Conservation (phyloP, 179 eudicot species). For the Gypsophila paniculata region DNA sequence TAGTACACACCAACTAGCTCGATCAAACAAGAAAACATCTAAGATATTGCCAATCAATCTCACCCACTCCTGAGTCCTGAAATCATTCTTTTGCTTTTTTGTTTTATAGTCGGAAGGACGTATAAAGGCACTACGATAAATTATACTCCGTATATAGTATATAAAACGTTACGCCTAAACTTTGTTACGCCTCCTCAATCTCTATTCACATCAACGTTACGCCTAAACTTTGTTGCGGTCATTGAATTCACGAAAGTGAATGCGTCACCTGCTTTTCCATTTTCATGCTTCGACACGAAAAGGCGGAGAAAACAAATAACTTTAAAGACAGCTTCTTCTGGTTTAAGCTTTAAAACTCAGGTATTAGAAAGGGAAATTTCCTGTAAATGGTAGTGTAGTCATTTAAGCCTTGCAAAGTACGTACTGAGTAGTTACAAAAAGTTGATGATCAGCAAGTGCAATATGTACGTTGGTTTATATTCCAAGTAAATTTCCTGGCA, state of each 20-base stretch:
- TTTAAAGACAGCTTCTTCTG: not conserved
- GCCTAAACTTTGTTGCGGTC: no score
- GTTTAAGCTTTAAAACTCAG: not conserved
- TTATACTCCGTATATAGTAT: no score
- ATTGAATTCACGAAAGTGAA: no score
- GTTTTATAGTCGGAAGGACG: no score
- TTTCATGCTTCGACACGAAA: no score
- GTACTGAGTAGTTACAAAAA: not conserved
- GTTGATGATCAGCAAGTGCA: not conserved
- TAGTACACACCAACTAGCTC: not conserved
- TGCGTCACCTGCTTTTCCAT: no score
- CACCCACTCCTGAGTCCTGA: not conserved
- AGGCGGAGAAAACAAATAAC: no score
- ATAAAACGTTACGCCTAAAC: no score
- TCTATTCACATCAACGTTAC: no score
- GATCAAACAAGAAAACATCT: not conserved
- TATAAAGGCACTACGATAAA: no score
- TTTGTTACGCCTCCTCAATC: no score
- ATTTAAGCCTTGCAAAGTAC: no score
- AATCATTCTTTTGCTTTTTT: not conserved
- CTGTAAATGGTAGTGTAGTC: not conserved
- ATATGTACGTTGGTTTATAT: not conserved
- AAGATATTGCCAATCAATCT: not conserved
- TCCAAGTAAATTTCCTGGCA: not conserved
- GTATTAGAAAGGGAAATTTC: not conserved